Percentiles rank a stretch among this genome's conserved stretches.
Conservation (phyloP, 768 basidiomycete species). For the Kwoniella dejecticola region DNA sequence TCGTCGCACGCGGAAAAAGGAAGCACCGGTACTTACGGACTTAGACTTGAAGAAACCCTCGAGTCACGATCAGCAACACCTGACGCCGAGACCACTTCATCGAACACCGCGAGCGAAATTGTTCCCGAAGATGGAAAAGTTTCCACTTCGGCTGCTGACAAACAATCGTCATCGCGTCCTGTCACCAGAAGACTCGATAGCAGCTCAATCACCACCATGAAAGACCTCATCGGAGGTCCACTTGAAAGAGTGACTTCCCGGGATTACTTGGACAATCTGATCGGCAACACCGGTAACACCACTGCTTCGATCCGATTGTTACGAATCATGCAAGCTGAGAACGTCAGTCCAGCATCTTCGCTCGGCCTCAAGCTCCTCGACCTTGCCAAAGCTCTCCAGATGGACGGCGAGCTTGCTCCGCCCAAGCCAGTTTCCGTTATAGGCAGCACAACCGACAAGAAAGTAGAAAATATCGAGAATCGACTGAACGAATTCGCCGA, state of each 20-base stretch:
- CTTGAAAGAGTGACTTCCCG: constrained; percentile 11
- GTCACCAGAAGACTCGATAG: too few relatives aligned
- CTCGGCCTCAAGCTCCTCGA: constrained; percentile 37
- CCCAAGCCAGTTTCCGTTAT: not conserved
- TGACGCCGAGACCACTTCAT: not conserved
- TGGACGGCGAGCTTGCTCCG: constrained; percentile 21
- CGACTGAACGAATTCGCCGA: constrained; percentile 31
- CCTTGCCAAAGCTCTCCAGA: constrained; percentile 24
- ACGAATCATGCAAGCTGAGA: constrained; percentile 28
- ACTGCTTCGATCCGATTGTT: constrained; percentile 22
- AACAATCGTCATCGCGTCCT: not conserved
- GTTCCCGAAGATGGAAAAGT: not conserved
- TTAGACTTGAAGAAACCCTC: constrained; percentile 13
- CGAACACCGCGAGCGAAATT: not conserved
- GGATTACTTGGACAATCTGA: constrained; percentile 12
- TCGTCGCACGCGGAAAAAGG: not conserved
- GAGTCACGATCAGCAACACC: constrained; percentile 5
- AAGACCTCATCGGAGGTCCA: not conserved
- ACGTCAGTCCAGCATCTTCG: constrained; percentile 28
- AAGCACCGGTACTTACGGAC: constrained; percentile 10
- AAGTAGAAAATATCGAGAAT: not conserved
- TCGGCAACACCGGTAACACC: constrained; percentile 21
- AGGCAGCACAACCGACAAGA: not conserved
- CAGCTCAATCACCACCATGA: not conserved
- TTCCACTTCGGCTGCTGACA: not conserved